A percentile compares a stretch with the other conserved stretches of the same genome.
Conservation (phyloP, 805 yeast species). For the Candida bentonensis region DNA sequence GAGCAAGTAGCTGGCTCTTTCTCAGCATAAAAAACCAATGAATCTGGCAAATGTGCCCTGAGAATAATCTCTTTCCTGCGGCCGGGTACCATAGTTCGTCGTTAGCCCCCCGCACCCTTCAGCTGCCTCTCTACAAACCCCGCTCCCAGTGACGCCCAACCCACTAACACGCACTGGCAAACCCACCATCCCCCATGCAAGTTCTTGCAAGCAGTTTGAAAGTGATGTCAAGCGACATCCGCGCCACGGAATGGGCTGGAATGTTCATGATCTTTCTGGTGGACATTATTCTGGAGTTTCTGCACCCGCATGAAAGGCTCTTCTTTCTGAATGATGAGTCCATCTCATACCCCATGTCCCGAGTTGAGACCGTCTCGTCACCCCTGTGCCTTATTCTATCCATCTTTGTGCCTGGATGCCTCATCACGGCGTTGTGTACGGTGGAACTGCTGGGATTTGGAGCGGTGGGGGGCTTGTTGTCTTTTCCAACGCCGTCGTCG, state of each 20-base stretch:
- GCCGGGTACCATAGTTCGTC: no score
- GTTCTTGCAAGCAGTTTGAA: neutral
- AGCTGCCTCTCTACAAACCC: no score
- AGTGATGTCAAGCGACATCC: neutral
- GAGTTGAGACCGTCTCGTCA: slow-evolving; percentile 54
- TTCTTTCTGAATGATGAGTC: slow-evolving; percentile 64
- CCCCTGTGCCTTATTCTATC: slow-evolving; percentile 31
- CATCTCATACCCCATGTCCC: slow-evolving; percentile 70
- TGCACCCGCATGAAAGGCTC: slow-evolving; percentile 59
- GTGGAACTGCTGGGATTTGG: neutral
- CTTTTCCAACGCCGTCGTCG: slow-evolving; percentile 3
- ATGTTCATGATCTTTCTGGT: slow-evolving; percentile 4
- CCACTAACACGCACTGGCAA: no score
- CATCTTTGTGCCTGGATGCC: slow-evolving; percentile 16
- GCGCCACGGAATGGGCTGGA: slow-evolving; percentile 4
- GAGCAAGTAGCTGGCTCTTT: no score
- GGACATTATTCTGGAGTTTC: slow-evolving; percentile 11
- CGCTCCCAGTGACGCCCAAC: no score
- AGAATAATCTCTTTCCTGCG: no score
- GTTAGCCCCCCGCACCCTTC: no score
- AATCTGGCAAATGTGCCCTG: no score
- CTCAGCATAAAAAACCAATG: no score
- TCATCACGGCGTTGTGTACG: slow-evolving; percentile 12
- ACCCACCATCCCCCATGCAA: neutral
- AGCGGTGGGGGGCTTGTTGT: neutral